These are phyloP conservation scores for Aspergillus uvarum DNA, from an alignment of 2,329 filamentous ascomycete genomes.

Conservation along the genomic window DNA sequence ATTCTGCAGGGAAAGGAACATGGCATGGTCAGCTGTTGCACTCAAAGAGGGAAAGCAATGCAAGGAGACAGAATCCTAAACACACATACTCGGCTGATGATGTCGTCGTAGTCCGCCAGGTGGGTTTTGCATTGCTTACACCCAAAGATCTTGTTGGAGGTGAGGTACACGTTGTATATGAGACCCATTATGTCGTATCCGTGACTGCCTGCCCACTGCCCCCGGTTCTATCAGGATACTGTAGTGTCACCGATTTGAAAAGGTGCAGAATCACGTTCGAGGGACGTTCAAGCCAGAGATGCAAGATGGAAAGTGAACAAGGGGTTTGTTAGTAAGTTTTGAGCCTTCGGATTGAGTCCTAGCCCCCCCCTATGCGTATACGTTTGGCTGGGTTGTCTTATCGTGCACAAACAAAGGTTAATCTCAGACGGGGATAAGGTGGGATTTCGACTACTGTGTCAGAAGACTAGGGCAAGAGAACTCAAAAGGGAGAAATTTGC, in stretches of 20 bases:
- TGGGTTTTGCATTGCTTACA: conserved; percentile 96
- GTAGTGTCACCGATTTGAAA: conserved; percentile 19
- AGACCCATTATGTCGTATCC: conserved; percentile 67
- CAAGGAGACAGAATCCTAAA: not conserved
- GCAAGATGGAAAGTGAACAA: not conserved
- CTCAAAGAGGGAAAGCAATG: not conserved
- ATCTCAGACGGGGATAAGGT: not conserved
- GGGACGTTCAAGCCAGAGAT: not conserved
- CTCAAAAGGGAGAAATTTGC: not conserved
- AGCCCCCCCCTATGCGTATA: not conserved
- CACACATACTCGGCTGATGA: conserved; percentile 78
- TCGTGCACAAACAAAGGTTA: not conserved
- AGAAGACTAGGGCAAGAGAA: not conserved
- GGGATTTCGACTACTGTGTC: not conserved
- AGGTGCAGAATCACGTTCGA: not conserved
- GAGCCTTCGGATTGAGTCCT: not conserved
- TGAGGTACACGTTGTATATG: conserved; percentile 87
- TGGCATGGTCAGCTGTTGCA: conserved; percentile 1
- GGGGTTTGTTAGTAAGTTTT: not conserved
- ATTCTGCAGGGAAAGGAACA: conserved; percentile 59
- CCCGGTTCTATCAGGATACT: conserved; percentile 17
- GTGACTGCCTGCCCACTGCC: conserved; percentile 18
- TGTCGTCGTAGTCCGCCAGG: conserved; percentile 91
- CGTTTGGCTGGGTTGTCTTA: not conserved
- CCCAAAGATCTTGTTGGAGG: conserved; percentile 81